Base-by-base conservation (phyloP, 225 moss, liverwort and hornwort species). In the Bryum argenteum region DNA sequence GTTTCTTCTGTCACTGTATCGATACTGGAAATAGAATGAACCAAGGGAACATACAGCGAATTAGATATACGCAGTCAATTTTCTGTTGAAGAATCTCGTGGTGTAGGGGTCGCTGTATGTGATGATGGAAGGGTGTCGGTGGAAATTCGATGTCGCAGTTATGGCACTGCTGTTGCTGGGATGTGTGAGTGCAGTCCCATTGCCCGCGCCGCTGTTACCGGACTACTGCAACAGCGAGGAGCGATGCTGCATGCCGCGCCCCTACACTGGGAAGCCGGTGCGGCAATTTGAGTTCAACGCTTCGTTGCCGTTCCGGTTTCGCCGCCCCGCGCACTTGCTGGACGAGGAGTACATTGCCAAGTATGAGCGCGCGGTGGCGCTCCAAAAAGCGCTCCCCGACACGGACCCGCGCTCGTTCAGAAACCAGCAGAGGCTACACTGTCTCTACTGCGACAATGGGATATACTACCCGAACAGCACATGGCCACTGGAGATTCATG, bases 401-500 rank as follows among this genome's bases (percentile, higher is more conserved):
- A 58, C 73, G 3, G 89, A 89, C 54, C 85, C 85, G n/a, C 80
- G 89, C 1, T 86, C 89, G 14, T 73, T 54, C 11, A 0, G 0
- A 0, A 78, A 83, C 42, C 83, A 83, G 41, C 15, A 17, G 19
- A 63, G 53, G 0, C 40, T 89, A 1, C 89, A 89, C 62, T 89
- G 89, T 21, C 18, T 83, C 4, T 89, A 86, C 55, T 79, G 83
- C 63, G 77, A 82, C 44, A 66, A 81, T 13, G 78, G 44, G 0
- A 20, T 88, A 10, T 67, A 56, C 10, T 81, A 74, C 33, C 63
- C 76, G 20, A 75, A 80, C 39, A 17, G 22, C 21, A 4, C 65
- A 1, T 80, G 80, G 80, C 65, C 71, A 11, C 80, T 83, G 8
- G 80, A 83, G 74, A 87, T 83, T 57, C 83, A 83, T 65, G 15